Conservation (phyloP, 1,284 basidiomycete species). For the Sanguinoderma infundibulare region DNA sequence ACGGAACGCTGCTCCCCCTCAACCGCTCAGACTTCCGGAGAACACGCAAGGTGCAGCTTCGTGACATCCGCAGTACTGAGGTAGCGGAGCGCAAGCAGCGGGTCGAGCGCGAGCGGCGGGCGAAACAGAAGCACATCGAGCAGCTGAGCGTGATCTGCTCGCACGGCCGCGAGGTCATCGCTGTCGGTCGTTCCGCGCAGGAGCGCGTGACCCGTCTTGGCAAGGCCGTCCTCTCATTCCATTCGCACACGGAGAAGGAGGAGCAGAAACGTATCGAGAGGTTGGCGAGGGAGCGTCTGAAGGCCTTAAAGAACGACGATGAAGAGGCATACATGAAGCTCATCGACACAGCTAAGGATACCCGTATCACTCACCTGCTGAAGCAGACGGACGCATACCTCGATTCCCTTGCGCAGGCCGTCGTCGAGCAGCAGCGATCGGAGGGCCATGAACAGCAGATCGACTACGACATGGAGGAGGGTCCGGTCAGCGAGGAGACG, state of each 20-base stretch:
- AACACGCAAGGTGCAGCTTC: constrained; percentile 85
- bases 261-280: constrained; percentile 98
- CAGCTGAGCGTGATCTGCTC: constrained; percentile 89
- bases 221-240: constrained; percentile 87
- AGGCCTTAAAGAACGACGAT: constrained; percentile 97
- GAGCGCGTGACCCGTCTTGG: constrained; percentile 87
- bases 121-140: constrained; percentile 96
- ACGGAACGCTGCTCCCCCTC: constrained; percentile 89
- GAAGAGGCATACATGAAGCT: constrained; percentile 99
- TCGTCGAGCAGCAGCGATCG: constrained; percentile 93
- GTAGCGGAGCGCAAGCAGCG: constrained; percentile 92
- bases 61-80: constrained; percentile 92
- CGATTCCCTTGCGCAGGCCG: constrained; percentile 94
- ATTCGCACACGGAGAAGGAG: constrained; percentile 93
- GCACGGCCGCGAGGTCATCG: constrained; percentile 82
- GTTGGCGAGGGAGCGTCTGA: constrained; percentile 97
- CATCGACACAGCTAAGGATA: constrained; percentile 99
- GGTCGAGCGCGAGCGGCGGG: constrained; percentile 89
- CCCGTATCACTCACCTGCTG: constrained; percentile 96
- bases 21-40: constrained; percentile 94
- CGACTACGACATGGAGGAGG: constrained; percentile 56
- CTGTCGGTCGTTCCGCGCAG: constrained; percentile 64
- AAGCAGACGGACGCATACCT: constrained; percentile 96
- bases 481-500: constrained; percentile 84
- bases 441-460: constrained; percentile 46